phyloP scores from a whole-genome alignment of 805 yeast species.

The Metschnikowia henanensis region DNA sequence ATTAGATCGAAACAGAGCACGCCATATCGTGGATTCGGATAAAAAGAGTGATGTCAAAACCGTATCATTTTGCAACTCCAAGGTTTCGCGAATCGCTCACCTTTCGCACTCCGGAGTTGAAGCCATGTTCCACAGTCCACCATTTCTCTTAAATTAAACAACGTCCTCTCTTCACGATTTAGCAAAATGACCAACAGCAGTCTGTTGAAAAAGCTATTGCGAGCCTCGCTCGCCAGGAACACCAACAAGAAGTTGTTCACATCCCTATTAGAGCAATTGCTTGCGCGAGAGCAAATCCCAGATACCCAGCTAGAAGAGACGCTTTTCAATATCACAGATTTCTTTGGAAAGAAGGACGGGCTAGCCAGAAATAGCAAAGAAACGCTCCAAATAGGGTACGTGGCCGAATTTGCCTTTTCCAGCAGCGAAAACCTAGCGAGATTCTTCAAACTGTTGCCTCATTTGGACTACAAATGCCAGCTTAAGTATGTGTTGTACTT shows the following conservation, averaged over 20 bases:
- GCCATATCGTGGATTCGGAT: too few species aligned
- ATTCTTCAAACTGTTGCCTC: slow-evolving; percentile 26
- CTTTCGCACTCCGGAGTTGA: too few species aligned
- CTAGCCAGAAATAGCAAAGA: not conserved
- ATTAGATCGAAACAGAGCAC: too few species aligned
- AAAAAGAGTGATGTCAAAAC: too few species aligned
- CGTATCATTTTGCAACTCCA: too few species aligned
- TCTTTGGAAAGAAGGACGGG: not conserved
- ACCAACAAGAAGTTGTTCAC: slow-evolving; percentile 27
- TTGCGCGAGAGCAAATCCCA: slow-evolving; percentile 19
- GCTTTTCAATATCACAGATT: slow-evolving; percentile 20
- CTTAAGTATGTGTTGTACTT: slow-evolving; percentile 14
- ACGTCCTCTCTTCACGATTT: too few species aligned
- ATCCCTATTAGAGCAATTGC: slow-evolving; percentile 29
- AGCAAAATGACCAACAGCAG: slow-evolving; percentile 9
- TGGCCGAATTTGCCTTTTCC: slow-evolving; percentile 21
- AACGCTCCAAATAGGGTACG: slow-evolving; percentile 17
- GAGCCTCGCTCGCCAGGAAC: slow-evolving; percentile 20
- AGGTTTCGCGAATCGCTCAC: too few species aligned
- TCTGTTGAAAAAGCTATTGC: slow-evolving; percentile 20
- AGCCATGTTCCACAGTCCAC: too few species aligned
- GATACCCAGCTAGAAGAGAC: slow-evolving; percentile 27
- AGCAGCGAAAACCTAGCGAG: slow-evolving; percentile 18
- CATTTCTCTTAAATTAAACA: too few species aligned
- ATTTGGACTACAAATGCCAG: slow-evolving; percentile 13